Percentiles rank a stretch among this genome's conserved stretches.
Evolutionary conservation across 1,139 yeast species (phyloP).

Genomic region (Protomyces inouyei): DNA sequence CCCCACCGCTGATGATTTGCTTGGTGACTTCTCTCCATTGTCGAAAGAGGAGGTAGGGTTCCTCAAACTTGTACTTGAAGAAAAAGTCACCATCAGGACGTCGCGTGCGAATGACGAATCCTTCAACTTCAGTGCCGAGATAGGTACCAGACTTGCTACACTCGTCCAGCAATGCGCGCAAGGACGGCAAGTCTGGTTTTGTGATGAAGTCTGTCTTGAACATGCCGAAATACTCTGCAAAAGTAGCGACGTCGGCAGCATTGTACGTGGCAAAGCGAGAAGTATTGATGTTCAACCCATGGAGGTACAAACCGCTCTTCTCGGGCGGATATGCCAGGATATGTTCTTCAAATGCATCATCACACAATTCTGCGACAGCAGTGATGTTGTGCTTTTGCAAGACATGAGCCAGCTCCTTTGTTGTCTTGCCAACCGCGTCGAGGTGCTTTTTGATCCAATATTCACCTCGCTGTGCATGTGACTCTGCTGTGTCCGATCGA

Average conservation of each 20-base stretch:
- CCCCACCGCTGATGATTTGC: conserved; percentile 46
- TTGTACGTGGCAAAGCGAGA: conserved; percentile 61
- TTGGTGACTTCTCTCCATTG: conserved; percentile 86
- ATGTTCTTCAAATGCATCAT: conserved; percentile 91
- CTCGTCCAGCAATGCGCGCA: conserved; percentile 52
- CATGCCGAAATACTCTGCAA: conserved; percentile 73
- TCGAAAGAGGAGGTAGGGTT: conserved; percentile 86
- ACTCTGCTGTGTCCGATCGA: conserved; percentile 44
- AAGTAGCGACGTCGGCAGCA: conserved; percentile 53
- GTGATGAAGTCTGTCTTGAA: conserved; percentile 43
- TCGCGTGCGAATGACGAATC: conserved; percentile 78
- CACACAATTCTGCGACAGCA: conserved; percentile 90
- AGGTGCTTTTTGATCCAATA: conserved; percentile 55
- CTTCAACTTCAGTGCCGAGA: conserved; percentile 73
- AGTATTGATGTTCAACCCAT: conserved; percentile 74
- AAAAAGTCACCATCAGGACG: conserved; percentile 46
- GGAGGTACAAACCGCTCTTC: conserved; percentile 76
- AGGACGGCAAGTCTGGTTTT: conserved; percentile 42
- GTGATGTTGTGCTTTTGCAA: conserved; percentile 57
- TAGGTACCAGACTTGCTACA: conserved; percentile 67
- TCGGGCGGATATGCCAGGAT: conserved; percentile 67
- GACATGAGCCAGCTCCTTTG: conserved; percentile 52
- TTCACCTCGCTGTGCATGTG: conserved; percentile 48
- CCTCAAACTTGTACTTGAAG: conserved; percentile 91
- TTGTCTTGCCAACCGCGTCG: conserved; percentile 41